Conservation (phyloP, 495 filamentous ascomycete species). For the Penicillium coffeae region DNA sequence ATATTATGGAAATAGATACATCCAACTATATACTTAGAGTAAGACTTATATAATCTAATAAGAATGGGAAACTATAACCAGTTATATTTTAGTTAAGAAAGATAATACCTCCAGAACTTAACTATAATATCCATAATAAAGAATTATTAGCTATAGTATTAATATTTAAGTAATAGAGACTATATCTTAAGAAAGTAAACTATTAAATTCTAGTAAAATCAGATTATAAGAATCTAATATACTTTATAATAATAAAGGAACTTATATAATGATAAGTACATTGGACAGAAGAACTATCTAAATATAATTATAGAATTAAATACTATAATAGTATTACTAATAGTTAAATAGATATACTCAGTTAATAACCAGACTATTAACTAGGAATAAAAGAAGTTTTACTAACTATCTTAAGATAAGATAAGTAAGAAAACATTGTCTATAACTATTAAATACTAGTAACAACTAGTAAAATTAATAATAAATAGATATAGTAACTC, state of each 20-base stretch:
- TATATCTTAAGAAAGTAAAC: neutral
- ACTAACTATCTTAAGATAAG: neutral
- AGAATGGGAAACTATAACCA: neutral
- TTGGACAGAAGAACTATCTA: neutral
- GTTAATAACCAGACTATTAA: neutral
- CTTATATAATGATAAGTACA: neutral
- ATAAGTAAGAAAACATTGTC: neutral
- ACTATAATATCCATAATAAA: neutral
- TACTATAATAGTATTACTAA: neutral
- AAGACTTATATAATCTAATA: neutral
- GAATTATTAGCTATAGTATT: neutral
- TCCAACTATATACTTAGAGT: neutral
- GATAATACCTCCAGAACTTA: neutral
- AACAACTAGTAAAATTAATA: neutral
- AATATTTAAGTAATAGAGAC: neutral
- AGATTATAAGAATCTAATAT: conserved; percentile 3
- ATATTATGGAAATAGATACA: neutral
- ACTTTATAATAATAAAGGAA: no score
- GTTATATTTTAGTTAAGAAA: neutral
- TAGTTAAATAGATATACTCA: neutral
- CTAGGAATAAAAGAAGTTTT: neutral
- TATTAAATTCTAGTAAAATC: neutral
- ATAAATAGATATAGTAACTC: neutral
- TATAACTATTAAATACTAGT: neutral
- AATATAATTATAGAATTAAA: neutral